Evolutionary conservation across 2,329 filamentous ascomycete genomes (phyloP).

Genomic region (Arthrobotrys sinensis): DNA sequence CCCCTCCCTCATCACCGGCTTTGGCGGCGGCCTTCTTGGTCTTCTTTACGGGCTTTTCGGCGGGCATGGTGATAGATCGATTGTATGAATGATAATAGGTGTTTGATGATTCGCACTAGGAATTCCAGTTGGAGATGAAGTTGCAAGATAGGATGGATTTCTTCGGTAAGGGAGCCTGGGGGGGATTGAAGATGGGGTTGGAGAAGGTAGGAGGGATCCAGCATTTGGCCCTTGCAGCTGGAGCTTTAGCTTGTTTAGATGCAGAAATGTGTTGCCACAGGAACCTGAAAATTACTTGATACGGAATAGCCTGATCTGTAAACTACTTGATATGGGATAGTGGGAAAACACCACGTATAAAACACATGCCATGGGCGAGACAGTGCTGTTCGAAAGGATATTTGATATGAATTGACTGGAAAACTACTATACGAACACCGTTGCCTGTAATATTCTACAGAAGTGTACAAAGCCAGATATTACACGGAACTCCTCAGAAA

Average conservation of each 20-base stretch:
- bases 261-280: slow-evolving; percentile 52
- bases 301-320: neutral
- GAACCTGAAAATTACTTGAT: slow-evolving; percentile 26
- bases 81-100: neutral
- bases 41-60: slow-evolving; percentile 62
- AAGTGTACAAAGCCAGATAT: slow-evolving; percentile 19
- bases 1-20: slow-evolving; percentile 71
- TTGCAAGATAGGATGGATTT: slow-evolving; percentile 31
- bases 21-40: slow-evolving; percentile 70
- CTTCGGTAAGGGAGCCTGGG: neutral
- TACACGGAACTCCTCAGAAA: slow-evolving; percentile 23
- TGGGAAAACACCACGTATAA: slow-evolving; percentile 15
- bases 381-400: neutral
- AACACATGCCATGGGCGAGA: neutral
- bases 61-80: slow-evolving; percentile 49
- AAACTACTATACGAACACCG: slow-evolving; percentile 11
- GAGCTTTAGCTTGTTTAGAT: slow-evolving; percentile 48
- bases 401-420: neutral
- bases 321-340: neutral
- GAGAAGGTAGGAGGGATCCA: slow-evolving; percentile 1
- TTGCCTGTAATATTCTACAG: slow-evolving; percentile 45
- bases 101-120: neutral
- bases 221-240: slow-evolving; percentile 42
- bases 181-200: slow-evolving; percentile 16
- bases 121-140: slow-evolving; percentile 24